Evolutionary conservation across 805 yeast genomes (phyloP), one percentile per base, ranked within the genome.

Genomic region (Kregervanrija delftensis): DNA sequence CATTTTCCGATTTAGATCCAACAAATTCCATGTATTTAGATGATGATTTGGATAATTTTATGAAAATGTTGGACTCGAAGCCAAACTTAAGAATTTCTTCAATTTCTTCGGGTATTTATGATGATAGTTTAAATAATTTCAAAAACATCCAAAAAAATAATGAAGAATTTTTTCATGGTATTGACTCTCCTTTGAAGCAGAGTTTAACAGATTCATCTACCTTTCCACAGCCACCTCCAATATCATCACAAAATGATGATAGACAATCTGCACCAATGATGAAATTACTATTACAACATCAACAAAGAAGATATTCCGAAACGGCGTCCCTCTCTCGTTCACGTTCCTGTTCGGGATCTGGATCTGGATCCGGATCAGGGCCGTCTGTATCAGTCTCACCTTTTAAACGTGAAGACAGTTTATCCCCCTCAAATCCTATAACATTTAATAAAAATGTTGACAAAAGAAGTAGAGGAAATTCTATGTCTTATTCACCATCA

Each of bases 1-100:
- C 59, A 4, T 50, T 54, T 10, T 52, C 59, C 0, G 62, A 59
- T 35, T 42, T 47, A 8, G 63, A 57, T 11, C 61, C 64, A 2
- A 47, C 56, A 3, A 51, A 49, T 17, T 59, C 64, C 1, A 38
- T 59, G 5, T 56, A 57, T 41, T 41, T 58, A 45, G 68, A 59
- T 40, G 68, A 63, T 38, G 67, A 61, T 38, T 51, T 66, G 8
- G 66, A 60, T 33, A 55, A 54, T 15, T 65, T 66, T 45, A 55
- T 66, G 50, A 63, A 55, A 39, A 55, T 64, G 58, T 46, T 66
- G 22, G 69, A 66, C 35, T 57, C 65, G 8, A 66, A 61, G 41
- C 70, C 70, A 1, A 67, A 64, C 44, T 46, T 66, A 35, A 50
- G 66, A 40, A 51, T 66, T 35, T 47, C 61, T 8, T 54, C 64